These are phyloP conservation scores for Parietaria judaica DNA, from an alignment of 306 rosid species.

Conservation along the genomic window DNA sequence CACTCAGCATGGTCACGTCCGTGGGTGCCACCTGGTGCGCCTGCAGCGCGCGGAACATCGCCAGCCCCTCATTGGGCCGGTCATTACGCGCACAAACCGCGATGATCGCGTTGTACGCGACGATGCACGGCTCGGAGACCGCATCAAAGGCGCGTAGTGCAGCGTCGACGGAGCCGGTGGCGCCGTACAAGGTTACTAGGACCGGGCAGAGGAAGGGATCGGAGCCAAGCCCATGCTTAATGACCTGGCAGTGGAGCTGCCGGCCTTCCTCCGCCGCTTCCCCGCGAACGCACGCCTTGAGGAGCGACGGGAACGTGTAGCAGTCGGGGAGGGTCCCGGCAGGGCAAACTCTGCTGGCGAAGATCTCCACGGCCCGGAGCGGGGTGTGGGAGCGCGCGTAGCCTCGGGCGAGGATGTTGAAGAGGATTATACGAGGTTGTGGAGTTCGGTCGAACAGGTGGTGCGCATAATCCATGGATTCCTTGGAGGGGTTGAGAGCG, in stretches of 20 bases:
- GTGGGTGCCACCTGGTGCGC: constrained; percentile 49
- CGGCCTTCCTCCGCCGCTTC: constrained; percentile 62
- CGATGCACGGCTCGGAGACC: constrained; percentile 54
- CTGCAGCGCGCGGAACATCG: constrained; percentile 71
- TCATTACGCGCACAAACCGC: constrained; percentile 51
- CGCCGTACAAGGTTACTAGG: constrained; percentile 60
- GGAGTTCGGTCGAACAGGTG: constrained; percentile 51
- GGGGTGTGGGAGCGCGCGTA: constrained; percentile 52
- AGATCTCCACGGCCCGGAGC: constrained; percentile 40
- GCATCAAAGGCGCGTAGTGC: constrained; percentile 62
- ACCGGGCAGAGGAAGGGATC: constrained; percentile 56
- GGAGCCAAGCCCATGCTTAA: constrained; percentile 42
- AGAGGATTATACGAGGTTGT: constrained; percentile 47
- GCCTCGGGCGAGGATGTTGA: constrained; percentile 72
- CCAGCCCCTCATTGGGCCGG: constrained; percentile 67
- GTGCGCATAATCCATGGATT: constrained; percentile 57
- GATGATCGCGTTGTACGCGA: constrained; percentile 60
- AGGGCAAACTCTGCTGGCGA: constrained; percentile 22
- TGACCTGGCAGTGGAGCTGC: constrained; percentile 57
- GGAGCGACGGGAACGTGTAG: constrained; percentile 68
- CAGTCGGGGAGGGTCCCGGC: constrained; percentile 52
- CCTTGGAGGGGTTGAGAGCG: constrained; percentile 26
- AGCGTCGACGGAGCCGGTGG: constrained; percentile 39
- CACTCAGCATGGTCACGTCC: constrained; percentile 72
- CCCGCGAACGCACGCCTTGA: constrained; percentile 65